Conservation (phyloP, 2,329 filamentous ascomycete species). For the Cordyceps pruinosa region DNA sequence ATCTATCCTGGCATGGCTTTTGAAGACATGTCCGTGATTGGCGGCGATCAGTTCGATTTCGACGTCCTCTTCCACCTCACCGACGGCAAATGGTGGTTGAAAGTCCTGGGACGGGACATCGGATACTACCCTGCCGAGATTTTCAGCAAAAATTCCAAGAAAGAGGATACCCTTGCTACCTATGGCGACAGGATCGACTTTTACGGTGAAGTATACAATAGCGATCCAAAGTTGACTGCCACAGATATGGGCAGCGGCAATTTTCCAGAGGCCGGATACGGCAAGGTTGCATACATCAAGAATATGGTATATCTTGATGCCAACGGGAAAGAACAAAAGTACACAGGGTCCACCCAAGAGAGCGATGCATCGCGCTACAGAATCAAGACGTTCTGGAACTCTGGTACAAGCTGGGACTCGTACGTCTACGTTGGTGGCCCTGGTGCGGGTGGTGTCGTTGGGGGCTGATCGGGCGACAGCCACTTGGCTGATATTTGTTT, state of each 20-base stretch:
- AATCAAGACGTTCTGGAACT: conserved; percentile 13
- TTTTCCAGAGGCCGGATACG: conserved; percentile 17
- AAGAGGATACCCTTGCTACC: conserved; percentile 11
- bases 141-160: conserved; percentile 12
- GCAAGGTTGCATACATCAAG: conserved; percentile 15
- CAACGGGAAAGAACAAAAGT: neutral
- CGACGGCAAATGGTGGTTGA: conserved; percentile 19
- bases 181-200: conserved; percentile 15
- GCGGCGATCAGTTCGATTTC: conserved; percentile 15
- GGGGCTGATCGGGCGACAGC: conserved; percentile 8
- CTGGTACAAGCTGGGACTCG: conserved; percentile 15
- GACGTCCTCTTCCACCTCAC: conserved; percentile 13
- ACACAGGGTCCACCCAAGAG: conserved; percentile 11
- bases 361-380: conserved; percentile 16
- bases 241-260: conserved; percentile 20
- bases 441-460: conserved; percentile 17
- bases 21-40: conserved; percentile 13
- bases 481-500: neutral
- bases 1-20: conserved; percentile 17
- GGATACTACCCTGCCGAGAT: conserved; percentile 18
- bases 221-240: conserved; percentile 13
- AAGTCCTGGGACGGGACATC: conserved; percentile 12
- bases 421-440: conserved; percentile 17
- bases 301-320: conserved; percentile 16
- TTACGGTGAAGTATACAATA: conserved; percentile 19